These are phyloP conservation scores for Talaromyces funiculosus DNA, from an alignment of 2,329 filamentous ascomycete species.

Conservation along the genomic window DNA sequence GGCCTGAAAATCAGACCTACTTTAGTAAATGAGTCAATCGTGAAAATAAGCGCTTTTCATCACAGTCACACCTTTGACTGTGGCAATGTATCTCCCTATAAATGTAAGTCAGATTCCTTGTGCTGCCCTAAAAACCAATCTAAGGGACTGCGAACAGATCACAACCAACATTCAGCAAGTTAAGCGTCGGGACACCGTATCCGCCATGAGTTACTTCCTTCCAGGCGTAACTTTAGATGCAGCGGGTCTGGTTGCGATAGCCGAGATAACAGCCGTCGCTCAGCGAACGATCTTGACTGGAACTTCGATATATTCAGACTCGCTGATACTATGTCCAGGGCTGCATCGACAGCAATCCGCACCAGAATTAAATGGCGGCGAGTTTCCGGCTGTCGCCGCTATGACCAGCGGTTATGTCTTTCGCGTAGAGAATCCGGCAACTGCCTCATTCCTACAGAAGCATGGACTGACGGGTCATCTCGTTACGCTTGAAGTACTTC, in stretches of 20 bases:
- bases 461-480: constrained; percentile 53
- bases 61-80: neutral
- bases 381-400: constrained; percentile 38
- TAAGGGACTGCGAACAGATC: neutral
- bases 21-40: neutral
- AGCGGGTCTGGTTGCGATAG: constrained; percentile 54
- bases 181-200: neutral
- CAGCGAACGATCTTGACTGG: constrained; percentile 53
- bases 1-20: no score
- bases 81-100: constrained; percentile 3
- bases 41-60: neutral
- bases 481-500: constrained; percentile 47
- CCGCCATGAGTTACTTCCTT: neutral
- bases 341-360: constrained; percentile 57
- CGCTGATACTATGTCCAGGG: constrained; percentile 54
- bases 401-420: constrained; percentile 43
- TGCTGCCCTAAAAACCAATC: neutral
- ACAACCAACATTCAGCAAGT: neutral
- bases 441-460: constrained; percentile 50
- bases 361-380: constrained; percentile 43
- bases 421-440: constrained; percentile 43
- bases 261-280: constrained; percentile 53
- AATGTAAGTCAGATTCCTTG: neutral
- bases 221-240: constrained; percentile 43
- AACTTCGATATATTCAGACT: constrained; percentile 53